Evolutionary conservation across 306 rosid genomes (phyloP), one percentile per base, ranked within the genome.

Genomic region (Abrus pulchellus): DNA sequence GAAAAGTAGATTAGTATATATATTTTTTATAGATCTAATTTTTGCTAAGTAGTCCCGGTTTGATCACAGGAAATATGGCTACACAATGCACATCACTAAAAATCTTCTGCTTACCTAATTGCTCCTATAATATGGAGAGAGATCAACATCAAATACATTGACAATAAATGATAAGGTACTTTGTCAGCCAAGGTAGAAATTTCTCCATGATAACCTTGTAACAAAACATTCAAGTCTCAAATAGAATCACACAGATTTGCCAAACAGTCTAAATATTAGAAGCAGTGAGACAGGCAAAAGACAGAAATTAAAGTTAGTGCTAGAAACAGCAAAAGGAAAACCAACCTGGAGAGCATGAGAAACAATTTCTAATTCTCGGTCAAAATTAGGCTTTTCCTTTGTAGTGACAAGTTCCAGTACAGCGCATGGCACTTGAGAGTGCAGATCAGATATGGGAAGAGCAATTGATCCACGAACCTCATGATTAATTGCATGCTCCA

Each of bases 401-500:
- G 90, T 89, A 43, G 97, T 92, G 83, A 92, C 94, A 50, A 96
- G 91, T 84, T 96, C 99, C 82, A 93, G 78, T 13, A 96, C 97
- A 68, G 97, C 98, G 81, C 98, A 92, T 41, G 97, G 83, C 63
- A 20, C 70, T 62, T 74, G 87, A 79, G 86, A 66, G 44, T 83
- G 61, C 60, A 47, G 62, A 56, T 87, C 92, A 20, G 84, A 86
- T 68, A 96, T 65, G 5, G 99, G 98, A 63, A 96, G 45, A 69
- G 97, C 99, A 73, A 96, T 81, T 10, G 97, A 96, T 84, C 97
- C 99, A 27, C 88, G 90, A 86, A 93, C 92, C 5, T 88, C 89
- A 70, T 96, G 98, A 75, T 79, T 78, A 60, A 79, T 75, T 0
- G 99, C 99, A 83, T 92, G 93, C 33, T 96, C 97, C 77, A 87